A percentile compares a stretch with the other conserved stretches of the same genome.
Conservation (phyloP, 257 asterid species). For the Ehretia macrophylla region DNA sequence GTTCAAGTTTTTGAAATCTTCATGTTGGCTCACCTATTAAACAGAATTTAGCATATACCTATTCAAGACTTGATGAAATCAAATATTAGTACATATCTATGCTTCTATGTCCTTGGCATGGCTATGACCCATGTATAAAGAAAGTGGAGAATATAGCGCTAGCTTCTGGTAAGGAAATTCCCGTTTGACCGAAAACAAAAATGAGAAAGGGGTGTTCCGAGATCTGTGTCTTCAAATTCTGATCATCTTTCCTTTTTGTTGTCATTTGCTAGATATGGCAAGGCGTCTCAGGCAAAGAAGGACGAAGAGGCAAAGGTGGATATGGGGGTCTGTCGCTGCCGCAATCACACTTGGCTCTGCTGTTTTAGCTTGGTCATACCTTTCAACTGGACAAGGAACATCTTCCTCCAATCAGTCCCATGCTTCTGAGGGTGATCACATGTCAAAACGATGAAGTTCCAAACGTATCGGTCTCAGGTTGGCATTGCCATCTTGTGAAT, state of each 20-base stretch:
- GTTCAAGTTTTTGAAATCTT: too few relatives aligned
- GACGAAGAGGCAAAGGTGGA: constrained; percentile 62
- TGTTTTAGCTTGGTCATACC: constrained; percentile 56
- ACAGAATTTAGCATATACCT: too few relatives aligned
- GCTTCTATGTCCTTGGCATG: too few relatives aligned
- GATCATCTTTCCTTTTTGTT: constrained; percentile 4
- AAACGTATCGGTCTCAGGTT: background rate
- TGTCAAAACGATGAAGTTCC: constrained; percentile 24
- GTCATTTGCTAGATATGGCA: constrained; percentile 44
- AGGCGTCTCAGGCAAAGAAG: constrained; percentile 67
- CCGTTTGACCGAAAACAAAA: background rate
- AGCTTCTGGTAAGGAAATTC: too few relatives aligned
- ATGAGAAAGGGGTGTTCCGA: background rate
- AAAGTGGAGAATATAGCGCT: too few relatives aligned
- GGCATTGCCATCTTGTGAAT: background rate
- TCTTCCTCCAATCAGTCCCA: constrained; percentile 29
- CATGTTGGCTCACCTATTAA: too few relatives aligned
- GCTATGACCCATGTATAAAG: too few relatives aligned
- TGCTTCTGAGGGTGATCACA: constrained; percentile 27
- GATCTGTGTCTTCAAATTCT: background rate
- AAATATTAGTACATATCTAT: too few relatives aligned
- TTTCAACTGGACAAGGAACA: constrained; percentile 48
- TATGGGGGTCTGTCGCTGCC: constrained; percentile 73
- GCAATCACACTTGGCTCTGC: constrained; percentile 58
- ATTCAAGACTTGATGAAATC: too few relatives aligned